Percentiles rank a stretch among this genome's conserved stretches.
Evolutionary conservation across 1,284 basidiomycete species (phyloP).

Genomic region (Grifola frondosa): DNA sequence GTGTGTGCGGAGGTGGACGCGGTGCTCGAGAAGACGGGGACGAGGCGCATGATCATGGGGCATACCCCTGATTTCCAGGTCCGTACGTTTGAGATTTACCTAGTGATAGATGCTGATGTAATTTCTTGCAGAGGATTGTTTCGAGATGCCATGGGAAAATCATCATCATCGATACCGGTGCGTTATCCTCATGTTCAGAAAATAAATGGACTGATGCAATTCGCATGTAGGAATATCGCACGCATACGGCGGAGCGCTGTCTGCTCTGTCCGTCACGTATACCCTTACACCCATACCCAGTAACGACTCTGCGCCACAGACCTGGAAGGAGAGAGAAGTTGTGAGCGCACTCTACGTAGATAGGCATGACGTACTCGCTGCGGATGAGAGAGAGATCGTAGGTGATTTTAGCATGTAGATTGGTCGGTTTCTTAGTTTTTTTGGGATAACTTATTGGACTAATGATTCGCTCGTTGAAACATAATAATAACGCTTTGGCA

Average conservation of each 20-base stretch:
- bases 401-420: conserved; percentile 40
- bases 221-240: conserved; percentile 85
- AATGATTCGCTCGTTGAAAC: no score
- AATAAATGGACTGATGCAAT: background rate
- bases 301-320: conserved; percentile 33
- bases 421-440: conserved; percentile 4
- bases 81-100: conserved; percentile 12
- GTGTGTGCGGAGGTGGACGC: conserved; percentile 73
- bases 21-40: conserved; percentile 72
- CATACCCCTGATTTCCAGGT: conserved; percentile 89
- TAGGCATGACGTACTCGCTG: conserved; percentile 51
- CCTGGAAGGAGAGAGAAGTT: conserved; percentile 76
- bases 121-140: conserved; percentile 58
- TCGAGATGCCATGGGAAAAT: conserved; percentile 84
- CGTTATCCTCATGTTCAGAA: conserved; percentile 7
- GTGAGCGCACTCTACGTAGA: conserved; percentile 77
- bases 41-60: conserved; percentile 87
- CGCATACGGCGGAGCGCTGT: conserved; percentile 89
- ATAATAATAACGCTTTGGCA: no score
- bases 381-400: conserved; percentile 48
- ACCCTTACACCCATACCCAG: conserved; percentile 54
- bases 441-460: conserved; percentile 17
- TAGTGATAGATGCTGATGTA: conserved; percentile 1
- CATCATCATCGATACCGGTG: conserved; percentile 88
- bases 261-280: conserved; percentile 84